Percentiles rank a stretch among this genome's conserved stretches.
These are phyloP conservation scores for Eurotiales sp. DNA, from an alignment of 2,329 filamentous ascomycete species.

Conservation along the genomic window DNA sequence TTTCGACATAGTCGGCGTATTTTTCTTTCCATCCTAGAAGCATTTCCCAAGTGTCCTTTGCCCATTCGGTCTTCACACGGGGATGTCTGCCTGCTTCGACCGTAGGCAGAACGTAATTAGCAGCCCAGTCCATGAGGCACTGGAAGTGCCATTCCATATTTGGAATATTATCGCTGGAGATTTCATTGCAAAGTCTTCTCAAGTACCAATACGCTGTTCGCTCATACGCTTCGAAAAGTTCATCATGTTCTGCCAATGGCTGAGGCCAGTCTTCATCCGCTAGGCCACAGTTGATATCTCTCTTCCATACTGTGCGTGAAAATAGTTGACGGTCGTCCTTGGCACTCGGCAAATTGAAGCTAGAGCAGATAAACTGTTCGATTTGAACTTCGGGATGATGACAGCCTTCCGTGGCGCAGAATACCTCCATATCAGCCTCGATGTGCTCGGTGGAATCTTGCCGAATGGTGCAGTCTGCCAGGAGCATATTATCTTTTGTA, in stretches of 20 bases:
- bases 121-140: background rate
- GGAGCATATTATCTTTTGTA: background rate
- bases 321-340: background rate
- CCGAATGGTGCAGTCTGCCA: background rate
- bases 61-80: conserved; percentile 14
- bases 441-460: background rate
- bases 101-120: background rate
- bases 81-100: conserved; percentile 12
- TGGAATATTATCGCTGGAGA: background rate
- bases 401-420: background rate
- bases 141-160: background rate
- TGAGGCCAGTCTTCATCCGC: background rate
- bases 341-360: background rate
- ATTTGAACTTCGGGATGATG: background rate
- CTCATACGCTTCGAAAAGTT: background rate
- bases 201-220: conserved; percentile 15
- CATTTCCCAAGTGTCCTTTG: conserved; percentile 13
- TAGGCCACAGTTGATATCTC: background rate
- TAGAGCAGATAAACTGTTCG: no score
- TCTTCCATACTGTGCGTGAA: background rate
- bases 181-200: conserved; percentile 7
- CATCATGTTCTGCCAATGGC: background rate
- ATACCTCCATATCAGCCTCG: background rate
- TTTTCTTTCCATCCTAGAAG: background rate
- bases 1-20: background rate